Evolutionary conservation across 352 stramenopile genomes (phyloP).

Genomic region (Phytophthora podocarpi): DNA sequence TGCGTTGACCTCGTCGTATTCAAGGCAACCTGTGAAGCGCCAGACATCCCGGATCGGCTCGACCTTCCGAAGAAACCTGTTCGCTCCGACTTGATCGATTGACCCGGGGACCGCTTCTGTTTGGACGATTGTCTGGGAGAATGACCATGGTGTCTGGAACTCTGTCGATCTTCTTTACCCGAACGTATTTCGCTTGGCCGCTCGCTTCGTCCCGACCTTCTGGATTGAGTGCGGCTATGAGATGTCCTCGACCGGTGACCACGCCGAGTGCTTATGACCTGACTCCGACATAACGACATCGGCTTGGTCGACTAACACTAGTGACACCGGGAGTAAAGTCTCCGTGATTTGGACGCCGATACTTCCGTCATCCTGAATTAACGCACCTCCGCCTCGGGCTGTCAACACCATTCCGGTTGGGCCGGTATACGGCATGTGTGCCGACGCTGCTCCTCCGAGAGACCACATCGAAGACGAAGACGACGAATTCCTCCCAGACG

Average conservation of each 20-base stretch:
- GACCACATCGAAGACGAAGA: constrained; percentile 4
- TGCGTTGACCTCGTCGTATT: neutral
- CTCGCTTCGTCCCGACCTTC: neutral
- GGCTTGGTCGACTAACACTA: neutral
- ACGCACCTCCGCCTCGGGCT: neutral
- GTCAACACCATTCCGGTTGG: neutral
- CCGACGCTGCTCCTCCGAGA: neutral
- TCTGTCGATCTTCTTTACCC: neutral
- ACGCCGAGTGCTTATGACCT: neutral
- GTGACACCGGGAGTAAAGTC: neutral
- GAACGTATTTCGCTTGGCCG: neutral
- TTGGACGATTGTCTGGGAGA: neutral
- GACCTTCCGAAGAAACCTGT: neutral
- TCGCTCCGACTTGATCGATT: neutral
- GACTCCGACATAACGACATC: constrained; percentile 4
- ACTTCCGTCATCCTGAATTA: neutral
- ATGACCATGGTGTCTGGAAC: neutral
- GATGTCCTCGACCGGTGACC: neutral
- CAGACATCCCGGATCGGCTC: neutral
- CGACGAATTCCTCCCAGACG: neutral
- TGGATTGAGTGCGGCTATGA: too few species aligned
- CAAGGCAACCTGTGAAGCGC: neutral
- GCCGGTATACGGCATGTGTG: neutral
- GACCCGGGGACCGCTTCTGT: neutral
- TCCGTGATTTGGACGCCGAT: neutral